Conservation (phyloP, 2,329 filamentous ascomycete species). For the Ambrosiella beaveri region DNA sequence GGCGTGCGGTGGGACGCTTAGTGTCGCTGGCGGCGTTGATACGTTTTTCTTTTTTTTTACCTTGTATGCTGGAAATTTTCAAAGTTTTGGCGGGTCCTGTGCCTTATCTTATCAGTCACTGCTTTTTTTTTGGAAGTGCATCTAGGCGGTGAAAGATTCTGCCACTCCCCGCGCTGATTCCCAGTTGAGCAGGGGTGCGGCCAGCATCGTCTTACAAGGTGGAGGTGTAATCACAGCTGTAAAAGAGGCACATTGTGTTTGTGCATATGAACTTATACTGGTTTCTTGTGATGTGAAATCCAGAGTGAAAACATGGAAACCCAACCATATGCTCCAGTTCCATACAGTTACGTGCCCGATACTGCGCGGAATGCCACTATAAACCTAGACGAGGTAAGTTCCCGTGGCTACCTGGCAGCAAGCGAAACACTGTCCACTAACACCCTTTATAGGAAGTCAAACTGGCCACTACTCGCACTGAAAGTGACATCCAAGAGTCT, state of each 20-base stretch:
- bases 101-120: conserved; percentile 13
- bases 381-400: conserved; percentile 69
- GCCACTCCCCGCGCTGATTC: conserved; percentile 9
- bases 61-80: conserved; percentile 10
- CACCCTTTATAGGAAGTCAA: conserved; percentile 59
- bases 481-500: conserved; percentile 88
- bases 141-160: conserved; percentile 11
- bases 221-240: not conserved
- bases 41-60: conserved; percentile 1
- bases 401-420: not conserved
- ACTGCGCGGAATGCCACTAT: conserved; percentile 71
- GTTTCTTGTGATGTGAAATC: conserved; percentile 7
- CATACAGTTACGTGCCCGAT: conserved; percentile 81
- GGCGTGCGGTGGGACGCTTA: not conserved
- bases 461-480: conserved; percentile 66
- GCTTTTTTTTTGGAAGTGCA: not conserved
- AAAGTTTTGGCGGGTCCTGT: conserved; percentile 9
- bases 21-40: conserved; percentile 6
- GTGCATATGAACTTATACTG: too few relatives aligned
- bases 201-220: not conserved
- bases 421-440: not conserved
- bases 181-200: not conserved
- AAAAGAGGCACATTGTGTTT: too few relatives aligned
- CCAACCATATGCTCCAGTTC: conserved; percentile 73
- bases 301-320: conserved; percentile 23